Evolutionary conservation across 768 basidiomycete species (phyloP), one percentile per base, ranked within the genome.

Genomic region (Paxillus involutus): DNA sequence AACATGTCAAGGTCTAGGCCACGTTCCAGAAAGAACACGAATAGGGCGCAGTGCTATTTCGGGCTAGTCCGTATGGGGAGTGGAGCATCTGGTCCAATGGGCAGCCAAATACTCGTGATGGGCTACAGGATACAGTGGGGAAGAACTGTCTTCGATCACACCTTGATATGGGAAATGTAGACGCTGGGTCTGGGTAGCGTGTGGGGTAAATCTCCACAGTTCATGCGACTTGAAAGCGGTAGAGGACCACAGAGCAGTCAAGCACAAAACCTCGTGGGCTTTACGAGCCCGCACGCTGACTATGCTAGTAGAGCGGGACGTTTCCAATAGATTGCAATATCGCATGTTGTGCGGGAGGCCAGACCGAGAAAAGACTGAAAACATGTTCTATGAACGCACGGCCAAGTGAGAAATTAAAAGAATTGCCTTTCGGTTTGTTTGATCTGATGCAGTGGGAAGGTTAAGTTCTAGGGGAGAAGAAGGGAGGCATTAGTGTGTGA

Each of bases 381-480:
- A 19, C 40, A 51, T 24, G 59, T 42, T 32, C 32, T 32, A 51
- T 49, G 51, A 37, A 29, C 8, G 21, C 56, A 56, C 52, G 7
- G 35, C 35, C 32, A 32, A 32, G 58, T 47, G 51, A 55, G 44
- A 39, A 52, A 44, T 29, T 6, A 6, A 26, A 50, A 46, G 54
- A 54, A 55, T 64, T 57, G 47, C 44, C 49, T 39, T 51, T 56
- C 50, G 45, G 44, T 50, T 53, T 64, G 9, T 14, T 19, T n/a
- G 17, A n/a, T 17, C 12, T n/a, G 64, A 65, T 62, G 65, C n/a
- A 67, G 10, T 63, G 42, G 55, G 50, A 55, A 57, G 53, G 11
- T 12, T 39, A 43, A 53, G 59, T 33, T 66, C 53, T 42, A 40
- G 44, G 49, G 26, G 26, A 26, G 47, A 44, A 46, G 47, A 45